phyloP scores from a whole-genome alignment of 2,329 filamentous ascomycete species.

The Fusarium torulosum region DNA sequence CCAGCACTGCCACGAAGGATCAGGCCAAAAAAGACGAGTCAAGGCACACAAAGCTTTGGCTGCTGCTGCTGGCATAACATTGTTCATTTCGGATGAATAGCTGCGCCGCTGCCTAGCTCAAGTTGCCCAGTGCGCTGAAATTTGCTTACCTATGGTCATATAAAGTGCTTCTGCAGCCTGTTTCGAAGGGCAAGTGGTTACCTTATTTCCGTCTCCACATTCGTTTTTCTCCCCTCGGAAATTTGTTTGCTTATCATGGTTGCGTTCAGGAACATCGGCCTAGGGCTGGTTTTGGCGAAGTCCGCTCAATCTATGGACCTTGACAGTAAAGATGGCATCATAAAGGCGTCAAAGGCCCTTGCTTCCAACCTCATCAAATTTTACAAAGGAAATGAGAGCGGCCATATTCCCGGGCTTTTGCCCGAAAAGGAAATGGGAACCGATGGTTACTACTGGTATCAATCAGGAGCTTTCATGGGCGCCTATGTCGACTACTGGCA shows the following conservation, averaged over 20 bases:
- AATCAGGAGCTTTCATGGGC: constrained; percentile 76
- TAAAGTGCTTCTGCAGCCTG: neutral
- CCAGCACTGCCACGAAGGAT: constrained; percentile 15
- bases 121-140: neutral
- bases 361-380: constrained; percentile 64
- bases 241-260: constrained; percentile 2
- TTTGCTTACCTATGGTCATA: neutral
- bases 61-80: neutral
- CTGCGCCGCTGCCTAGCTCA: neutral
- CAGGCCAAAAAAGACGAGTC: neutral
- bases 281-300: constrained; percentile 16
- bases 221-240: neutral
- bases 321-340: constrained; percentile 15
- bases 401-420: constrained; percentile 66
- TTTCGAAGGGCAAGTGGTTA: neutral
- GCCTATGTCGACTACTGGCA: constrained; percentile 78
- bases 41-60: neutral
- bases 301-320: constrained; percentile 24
- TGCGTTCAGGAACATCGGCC: neutral
- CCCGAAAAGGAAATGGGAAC: constrained; percentile 52
- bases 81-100: constrained; percentile 17
- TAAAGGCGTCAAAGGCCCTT: constrained; percentile 50
- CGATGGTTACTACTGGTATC: constrained; percentile 77
- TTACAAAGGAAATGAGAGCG: constrained; percentile 64
- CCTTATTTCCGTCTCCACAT: neutral